A percentile compares a stretch with the other conserved stretches of the same genome.
Evolutionary conservation across 2,329 filamentous ascomycete species (phyloP).

Genomic region (Sporothrix brunneoviolacea): DNA sequence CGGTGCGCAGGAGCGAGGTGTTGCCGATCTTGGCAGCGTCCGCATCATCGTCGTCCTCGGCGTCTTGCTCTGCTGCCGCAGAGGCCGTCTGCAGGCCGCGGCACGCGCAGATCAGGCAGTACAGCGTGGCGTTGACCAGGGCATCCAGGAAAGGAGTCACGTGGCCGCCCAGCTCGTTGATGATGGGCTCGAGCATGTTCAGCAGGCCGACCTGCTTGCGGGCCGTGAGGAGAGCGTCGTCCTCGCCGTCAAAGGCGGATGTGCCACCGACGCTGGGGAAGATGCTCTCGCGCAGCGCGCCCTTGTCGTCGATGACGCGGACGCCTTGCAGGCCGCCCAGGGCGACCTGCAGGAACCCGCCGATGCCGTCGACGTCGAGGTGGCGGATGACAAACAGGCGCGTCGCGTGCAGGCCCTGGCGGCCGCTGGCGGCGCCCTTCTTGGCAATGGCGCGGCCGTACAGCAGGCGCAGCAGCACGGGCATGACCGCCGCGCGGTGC

Average conservation of each 20-base stretch:
- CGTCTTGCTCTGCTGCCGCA: slow-evolving; percentile 21
- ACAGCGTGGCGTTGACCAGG: slow-evolving; percentile 71
- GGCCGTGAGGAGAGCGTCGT: slow-evolving; percentile 43
- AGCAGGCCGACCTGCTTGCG: slow-evolving; percentile 86
- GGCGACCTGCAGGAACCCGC: slow-evolving; percentile 75
- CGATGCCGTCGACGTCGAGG: slow-evolving; percentile 66
- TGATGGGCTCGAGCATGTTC: slow-evolving; percentile 83
- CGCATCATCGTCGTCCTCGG: slow-evolving; percentile 23
- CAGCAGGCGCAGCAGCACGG: slow-evolving; percentile 75
- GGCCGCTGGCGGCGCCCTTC: slow-evolving; percentile 67
- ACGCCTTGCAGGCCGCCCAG: slow-evolving; percentile 63
- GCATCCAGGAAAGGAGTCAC: slow-evolving; percentile 60
- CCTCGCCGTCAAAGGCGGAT: background rate
- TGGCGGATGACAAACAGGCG: slow-evolving; percentile 75
- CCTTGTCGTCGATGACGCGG: slow-evolving; percentile 42
- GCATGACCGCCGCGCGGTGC: slow-evolving; percentile 70
- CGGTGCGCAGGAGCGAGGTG: slow-evolving; percentile 55
- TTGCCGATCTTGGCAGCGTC: slow-evolving; percentile 14
- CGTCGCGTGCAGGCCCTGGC: slow-evolving; percentile 73
- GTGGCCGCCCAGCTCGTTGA: slow-evolving; percentile 73
- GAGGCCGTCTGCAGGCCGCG: slow-evolving; percentile 40
- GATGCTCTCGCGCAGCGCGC: slow-evolving; percentile 41
- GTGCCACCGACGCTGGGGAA: slow-evolving; percentile 34
- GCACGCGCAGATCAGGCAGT: slow-evolving; percentile 69
- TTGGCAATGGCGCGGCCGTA: slow-evolving; percentile 86